phyloP scores from a whole-genome alignment of 805 yeast genomes.

The Monosporozyma aquatica region DNA sequence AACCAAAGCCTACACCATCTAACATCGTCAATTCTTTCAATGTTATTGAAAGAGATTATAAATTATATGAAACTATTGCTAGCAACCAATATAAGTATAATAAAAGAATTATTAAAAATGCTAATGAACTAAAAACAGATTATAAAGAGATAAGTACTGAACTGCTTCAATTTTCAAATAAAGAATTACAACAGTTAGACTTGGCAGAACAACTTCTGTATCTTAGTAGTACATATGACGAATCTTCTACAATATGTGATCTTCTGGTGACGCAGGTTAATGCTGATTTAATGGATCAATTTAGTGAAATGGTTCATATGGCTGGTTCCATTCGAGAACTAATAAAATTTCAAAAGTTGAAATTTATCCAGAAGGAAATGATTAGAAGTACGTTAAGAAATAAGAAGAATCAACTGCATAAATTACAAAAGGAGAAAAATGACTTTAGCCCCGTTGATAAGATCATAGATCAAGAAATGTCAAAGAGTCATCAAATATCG shows the following conservation, averaged over 20 bases:
- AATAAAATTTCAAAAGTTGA: constrained; percentile 25
- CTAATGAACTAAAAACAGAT: constrained; percentile 18
- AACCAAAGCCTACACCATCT: not conserved
- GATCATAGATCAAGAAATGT: constrained; percentile 17
- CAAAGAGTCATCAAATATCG: constrained; percentile 15
- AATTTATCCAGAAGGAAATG: constrained; percentile 24
- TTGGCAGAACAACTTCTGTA: constrained; percentile 22
- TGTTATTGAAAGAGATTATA: constrained; percentile 24
- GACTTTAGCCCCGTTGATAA: constrained; percentile 19
- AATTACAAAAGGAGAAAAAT: constrained; percentile 20
- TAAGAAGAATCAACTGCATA: constrained; percentile 20
- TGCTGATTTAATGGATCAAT: constrained; percentile 28
- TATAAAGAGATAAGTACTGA: constrained; percentile 23
- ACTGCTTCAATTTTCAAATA: constrained; percentile 19
- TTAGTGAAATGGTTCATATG: constrained; percentile 26
- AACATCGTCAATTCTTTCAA: constrained; percentile 9
- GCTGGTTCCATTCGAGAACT: constrained; percentile 27
- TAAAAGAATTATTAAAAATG: constrained; percentile 21
- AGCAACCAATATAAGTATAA: constrained; percentile 25
- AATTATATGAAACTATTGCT: constrained; percentile 20
- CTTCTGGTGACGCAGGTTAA: constrained; percentile 23
- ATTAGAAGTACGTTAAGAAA: constrained; percentile 17
- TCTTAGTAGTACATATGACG: constrained; percentile 23
- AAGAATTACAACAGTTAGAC: constrained; percentile 19
- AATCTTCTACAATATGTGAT: constrained; percentile 19